These are phyloP conservation scores for Colletotrichum sp. DNA, from an alignment of 2,329 filamentous ascomycete genomes.

Conservation along the genomic window DNA sequence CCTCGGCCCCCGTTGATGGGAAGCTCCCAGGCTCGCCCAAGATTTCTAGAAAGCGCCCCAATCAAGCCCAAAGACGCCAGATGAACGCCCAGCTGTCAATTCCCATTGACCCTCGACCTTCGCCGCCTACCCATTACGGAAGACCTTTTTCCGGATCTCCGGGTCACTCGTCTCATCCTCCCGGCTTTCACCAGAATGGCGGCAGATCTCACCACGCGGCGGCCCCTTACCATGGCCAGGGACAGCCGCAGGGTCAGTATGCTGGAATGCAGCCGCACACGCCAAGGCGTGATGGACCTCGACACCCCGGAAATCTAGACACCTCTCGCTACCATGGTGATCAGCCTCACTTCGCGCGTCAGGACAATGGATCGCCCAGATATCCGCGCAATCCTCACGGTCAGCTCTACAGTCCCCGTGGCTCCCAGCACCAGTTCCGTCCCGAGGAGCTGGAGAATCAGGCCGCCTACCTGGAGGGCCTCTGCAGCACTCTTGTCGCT, in stretches of 20 bases:
- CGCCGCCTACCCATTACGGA: constrained; percentile 32
- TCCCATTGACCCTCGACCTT: constrained; percentile 53
- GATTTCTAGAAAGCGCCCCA: constrained; percentile 54
- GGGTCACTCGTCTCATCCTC: constrained; percentile 27
- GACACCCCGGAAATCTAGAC: constrained; percentile 22
- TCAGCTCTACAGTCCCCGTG: constrained; percentile 33
- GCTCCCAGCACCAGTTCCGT: constrained; percentile 30
- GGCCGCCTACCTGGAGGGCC: constrained; percentile 50
- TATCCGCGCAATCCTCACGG: constrained; percentile 24
- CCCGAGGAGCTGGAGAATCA: constrained; percentile 56
- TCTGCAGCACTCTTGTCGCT: constrained; percentile 55
- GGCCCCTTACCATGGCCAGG: not conserved
- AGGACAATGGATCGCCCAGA: constrained; percentile 1
- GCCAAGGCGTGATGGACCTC: constrained; percentile 29
- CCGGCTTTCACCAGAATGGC: not conserved
- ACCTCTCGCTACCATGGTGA: not conserved
- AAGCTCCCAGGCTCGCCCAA: constrained; percentile 38
- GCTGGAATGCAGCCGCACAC: not conserved
- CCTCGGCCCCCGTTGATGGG: constrained; percentile 32
- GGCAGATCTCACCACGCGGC: not conserved
- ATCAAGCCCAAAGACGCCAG: constrained; percentile 68
- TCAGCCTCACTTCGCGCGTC: not conserved
- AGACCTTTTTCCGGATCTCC: constrained; percentile 33
- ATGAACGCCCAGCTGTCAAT: constrained; percentile 65
- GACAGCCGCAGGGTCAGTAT: not conserved